Evolutionary conservation across 2,329 filamentous ascomycete genomes (phyloP).

Genomic region (Biscogniauxia sp.): DNA sequence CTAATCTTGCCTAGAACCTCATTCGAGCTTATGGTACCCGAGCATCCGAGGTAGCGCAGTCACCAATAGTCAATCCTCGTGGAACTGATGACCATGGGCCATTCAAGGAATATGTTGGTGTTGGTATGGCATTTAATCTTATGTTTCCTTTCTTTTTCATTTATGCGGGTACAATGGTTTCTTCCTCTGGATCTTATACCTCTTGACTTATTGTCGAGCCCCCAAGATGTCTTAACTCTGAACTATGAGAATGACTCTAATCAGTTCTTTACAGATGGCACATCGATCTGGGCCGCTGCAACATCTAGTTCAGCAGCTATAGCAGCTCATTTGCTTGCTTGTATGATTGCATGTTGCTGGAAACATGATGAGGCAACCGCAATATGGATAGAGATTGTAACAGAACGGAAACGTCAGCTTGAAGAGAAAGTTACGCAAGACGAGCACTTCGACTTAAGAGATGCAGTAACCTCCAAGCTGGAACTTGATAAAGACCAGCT

Average conservation of each 20-base stretch:
- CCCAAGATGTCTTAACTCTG: too few relatives aligned
- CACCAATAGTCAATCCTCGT: neutral
- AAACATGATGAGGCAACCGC: slow-evolving; percentile 23
- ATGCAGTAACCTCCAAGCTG: slow-evolving; percentile 1
- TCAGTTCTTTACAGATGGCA: slow-evolving; percentile 23
- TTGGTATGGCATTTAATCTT: neutral
- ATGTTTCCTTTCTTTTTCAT: neutral
- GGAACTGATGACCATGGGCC: slow-evolving; percentile 5
- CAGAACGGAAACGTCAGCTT: slow-evolving; percentile 12
- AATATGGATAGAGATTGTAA: slow-evolving; percentile 29
- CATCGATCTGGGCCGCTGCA: slow-evolving; percentile 37
- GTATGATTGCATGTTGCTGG: slow-evolving; percentile 30
- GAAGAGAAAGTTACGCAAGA: slow-evolving; percentile 1
- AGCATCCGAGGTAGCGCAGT: slow-evolving; percentile 8
- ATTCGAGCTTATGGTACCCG: slow-evolving; percentile 8
- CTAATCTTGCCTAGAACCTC: slow-evolving; percentile 1
- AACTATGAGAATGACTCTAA: neutral
- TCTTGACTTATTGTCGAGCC: too few relatives aligned
- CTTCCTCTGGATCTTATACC: neutral
- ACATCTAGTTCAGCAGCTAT: slow-evolving; percentile 32
- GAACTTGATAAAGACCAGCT: slow-evolving; percentile 5
- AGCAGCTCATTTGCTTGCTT: slow-evolving; percentile 31
- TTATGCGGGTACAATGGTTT: neutral
- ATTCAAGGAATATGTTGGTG: slow-evolving; percentile 21
- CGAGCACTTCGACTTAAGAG: slow-evolving; percentile 1